A percentile compares a stretch with the other conserved stretches of the same genome.
Evolutionary conservation across 176 grass and related monocot genomes (phyloP).

Genomic region (Zizania latifolia): DNA sequence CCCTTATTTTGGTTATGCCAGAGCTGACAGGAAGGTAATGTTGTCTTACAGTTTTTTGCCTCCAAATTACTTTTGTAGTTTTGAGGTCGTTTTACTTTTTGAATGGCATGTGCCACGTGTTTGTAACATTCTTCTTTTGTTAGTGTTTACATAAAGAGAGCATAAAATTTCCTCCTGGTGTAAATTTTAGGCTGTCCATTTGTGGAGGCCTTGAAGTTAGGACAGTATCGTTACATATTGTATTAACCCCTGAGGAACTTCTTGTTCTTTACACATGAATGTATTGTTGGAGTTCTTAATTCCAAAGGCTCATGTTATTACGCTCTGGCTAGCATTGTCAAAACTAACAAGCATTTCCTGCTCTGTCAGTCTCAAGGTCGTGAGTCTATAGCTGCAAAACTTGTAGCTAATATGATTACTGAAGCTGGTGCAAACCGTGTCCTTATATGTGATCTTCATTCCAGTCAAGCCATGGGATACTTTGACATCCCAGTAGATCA

Average conservation of each 20-base stretch:
- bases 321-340: background rate
- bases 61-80: background rate
- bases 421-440: conserved; percentile 98
- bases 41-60: background rate
- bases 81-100: background rate
- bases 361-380: conserved; percentile 82
- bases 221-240: background rate
- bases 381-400: conserved; percentile 98
- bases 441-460: conserved; percentile 95
- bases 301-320: background rate
- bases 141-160: background rate
- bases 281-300: background rate
- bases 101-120: background rate
- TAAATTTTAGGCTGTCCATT: background rate
- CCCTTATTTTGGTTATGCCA: conserved; percentile 99
- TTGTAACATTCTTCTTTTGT: background rate
- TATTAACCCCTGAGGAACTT: background rate
- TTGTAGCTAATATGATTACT: conserved; percentile 99
- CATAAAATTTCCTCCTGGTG: background rate
- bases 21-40: conserved; percentile 91
- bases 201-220: background rate
- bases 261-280: background rate
- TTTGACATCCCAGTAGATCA: conserved; percentile 98
- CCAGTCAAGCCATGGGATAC: conserved; percentile 97
- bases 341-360: background rate